Evolutionary conservation across 202 grass and related monocot genomes (phyloP).

Genomic region (Bolboschoenoplectus hybrid): DNA sequence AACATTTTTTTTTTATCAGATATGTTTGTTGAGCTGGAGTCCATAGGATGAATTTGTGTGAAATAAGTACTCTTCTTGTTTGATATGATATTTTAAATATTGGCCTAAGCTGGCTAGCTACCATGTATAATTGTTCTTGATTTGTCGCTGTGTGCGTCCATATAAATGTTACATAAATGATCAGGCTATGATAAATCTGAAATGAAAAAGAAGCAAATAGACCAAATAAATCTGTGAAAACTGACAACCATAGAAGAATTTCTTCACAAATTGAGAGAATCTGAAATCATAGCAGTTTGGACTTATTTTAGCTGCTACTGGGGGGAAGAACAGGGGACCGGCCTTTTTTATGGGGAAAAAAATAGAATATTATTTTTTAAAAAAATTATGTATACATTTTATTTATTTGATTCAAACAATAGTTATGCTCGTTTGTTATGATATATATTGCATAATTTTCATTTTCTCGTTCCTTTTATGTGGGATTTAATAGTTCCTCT

Average conservation of each 20-base stretch:
- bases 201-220: not conserved
- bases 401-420: too few relatives aligned
- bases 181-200: not conserved
- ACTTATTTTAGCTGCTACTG: constrained; percentile 6
- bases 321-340: not conserved
- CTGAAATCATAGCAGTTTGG: not conserved
- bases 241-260: not conserved
- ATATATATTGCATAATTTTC: too few relatives aligned
- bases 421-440: too few relatives aligned
- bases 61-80: not conserved
- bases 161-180: not conserved
- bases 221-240: not conserved
- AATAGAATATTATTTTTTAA: too few relatives aligned
- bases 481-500: too few relatives aligned
- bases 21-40: too few relatives aligned
- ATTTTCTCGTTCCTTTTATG: too few relatives aligned
- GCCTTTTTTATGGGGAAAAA: too few relatives aligned
- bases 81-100: not conserved
- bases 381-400: too few relatives aligned
- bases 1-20: too few relatives aligned
- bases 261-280: not conserved
- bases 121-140: not conserved
- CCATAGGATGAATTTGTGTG: not conserved
- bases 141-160: not conserved
- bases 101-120: not conserved